Conservation (phyloP, 23 red algal genomes). For the Agarophyton chilense region DNA sequence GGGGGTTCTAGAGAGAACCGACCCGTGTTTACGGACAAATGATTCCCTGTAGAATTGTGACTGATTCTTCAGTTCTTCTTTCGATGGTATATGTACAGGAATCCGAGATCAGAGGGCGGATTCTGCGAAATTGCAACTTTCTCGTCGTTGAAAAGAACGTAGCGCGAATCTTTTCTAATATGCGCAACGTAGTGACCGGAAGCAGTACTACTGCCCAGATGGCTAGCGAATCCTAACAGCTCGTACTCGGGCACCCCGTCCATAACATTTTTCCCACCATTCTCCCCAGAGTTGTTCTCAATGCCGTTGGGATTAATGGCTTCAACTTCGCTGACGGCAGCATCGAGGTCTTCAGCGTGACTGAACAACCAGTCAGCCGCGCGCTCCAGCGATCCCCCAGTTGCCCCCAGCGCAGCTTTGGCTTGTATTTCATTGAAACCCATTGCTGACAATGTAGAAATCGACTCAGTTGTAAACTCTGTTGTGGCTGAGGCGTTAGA, state of each 20-base stretch:
- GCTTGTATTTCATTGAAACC: conserved; percentile 83
- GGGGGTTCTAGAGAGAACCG: too few relatives aligned
- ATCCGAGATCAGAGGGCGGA: conserved; percentile 76
- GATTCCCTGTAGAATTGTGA: background rate
- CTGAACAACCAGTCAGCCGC: conserved; percentile 94
- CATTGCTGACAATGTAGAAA: conserved; percentile 66
- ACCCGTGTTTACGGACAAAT: background rate
- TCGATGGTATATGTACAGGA: conserved; percentile 88
- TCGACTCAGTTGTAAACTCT: conserved; percentile 5
- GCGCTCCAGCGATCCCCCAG: conserved; percentile 70
- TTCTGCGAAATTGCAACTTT: conserved; percentile 86
- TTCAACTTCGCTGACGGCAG: conserved; percentile 33
- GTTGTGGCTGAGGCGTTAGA: background rate
- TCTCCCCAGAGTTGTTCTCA: conserved; percentile 1
- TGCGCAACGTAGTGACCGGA: conserved; percentile 99
- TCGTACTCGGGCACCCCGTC: conserved; percentile 82
- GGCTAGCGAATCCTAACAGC: conserved; percentile 80
- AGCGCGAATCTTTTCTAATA: conserved; percentile 65
- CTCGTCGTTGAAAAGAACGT: conserved; percentile 94
- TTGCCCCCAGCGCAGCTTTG: conserved; percentile 62
- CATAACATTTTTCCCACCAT: background rate
- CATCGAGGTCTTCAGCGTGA: conserved; percentile 50
- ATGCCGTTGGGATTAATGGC: background rate
- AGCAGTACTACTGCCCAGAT: conserved; percentile 83
- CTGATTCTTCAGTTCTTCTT: conserved; percentile 10